Percentiles rank a stretch among this genome's conserved stretches.
These are phyloP conservation scores for Linanthus parryae DNA, from an alignment of 148 eudicot species.

Conservation along the genomic window DNA sequence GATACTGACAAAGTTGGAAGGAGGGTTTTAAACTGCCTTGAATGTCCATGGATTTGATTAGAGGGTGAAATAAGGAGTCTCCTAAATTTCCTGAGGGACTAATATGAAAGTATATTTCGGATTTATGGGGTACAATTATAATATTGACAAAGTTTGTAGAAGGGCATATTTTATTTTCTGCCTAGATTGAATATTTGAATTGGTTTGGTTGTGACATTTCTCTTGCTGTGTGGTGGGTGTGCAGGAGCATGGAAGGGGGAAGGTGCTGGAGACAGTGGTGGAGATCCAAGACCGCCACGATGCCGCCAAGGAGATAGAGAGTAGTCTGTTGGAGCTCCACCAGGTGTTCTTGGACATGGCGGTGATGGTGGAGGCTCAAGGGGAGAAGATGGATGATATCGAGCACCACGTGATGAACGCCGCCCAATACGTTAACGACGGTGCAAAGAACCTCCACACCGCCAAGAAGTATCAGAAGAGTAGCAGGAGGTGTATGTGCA, in stretches of 20 bases:
- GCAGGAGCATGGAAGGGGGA: slow-evolving; percentile 87
- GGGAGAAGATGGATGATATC: slow-evolving; percentile 88
- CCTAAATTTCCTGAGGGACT: no score
- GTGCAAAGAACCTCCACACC: slow-evolving; percentile 50
- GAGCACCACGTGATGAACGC: slow-evolving; percentile 90
- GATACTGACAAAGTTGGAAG: no score
- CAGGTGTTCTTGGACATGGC: slow-evolving; percentile 94
- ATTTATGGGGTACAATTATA: no score
- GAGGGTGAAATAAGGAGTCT: neutral
- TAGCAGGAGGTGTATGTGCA: slow-evolving; percentile 64
- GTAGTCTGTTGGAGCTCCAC: slow-evolving; percentile 75
- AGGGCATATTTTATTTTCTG: neutral
- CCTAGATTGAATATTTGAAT: no score
- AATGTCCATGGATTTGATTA: neutral
- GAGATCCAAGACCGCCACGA: slow-evolving; percentile 88
- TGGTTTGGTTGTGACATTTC: neutral
- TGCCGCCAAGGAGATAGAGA: slow-evolving; percentile 82
- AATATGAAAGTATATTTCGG: no score
- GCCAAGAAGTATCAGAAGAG: slow-evolving; percentile 73
- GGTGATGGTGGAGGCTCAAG: slow-evolving; percentile 92
- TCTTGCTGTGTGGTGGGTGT: neutral
- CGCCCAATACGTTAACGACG: slow-evolving; percentile 56
- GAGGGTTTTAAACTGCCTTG: no score
- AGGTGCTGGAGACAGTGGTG: slow-evolving; percentile 84
- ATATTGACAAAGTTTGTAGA: neutral